Base-by-base conservation (phyloP, 2,329 filamentous ascomycete genomes). In the Elsinoe fawcettii region DNA sequence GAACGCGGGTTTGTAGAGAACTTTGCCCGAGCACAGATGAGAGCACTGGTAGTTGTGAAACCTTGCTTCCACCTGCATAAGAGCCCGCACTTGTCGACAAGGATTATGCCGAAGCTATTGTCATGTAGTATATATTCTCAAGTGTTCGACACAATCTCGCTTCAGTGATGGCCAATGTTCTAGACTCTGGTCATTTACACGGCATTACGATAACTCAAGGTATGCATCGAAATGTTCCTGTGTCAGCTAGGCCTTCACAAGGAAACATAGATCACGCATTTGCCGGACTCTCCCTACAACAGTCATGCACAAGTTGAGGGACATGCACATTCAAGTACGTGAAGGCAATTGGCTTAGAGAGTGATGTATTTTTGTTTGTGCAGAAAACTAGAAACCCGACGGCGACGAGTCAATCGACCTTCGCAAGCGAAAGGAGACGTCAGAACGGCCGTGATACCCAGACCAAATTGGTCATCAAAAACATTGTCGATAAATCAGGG, bases 361-460 rank as follows among this genome's bases (percentile, higher is more conserved):
- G 11, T 23, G 41, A 12, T 30, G 27, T 30, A 43, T 32, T 32
- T 18, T 44, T 8, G 20, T 41, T 44, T 16, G 25, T 37, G 34
- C 49, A 14, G 20, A n/a, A 41, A 41, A 51, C 43, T 51, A 49
- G 54, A 43, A 61, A 60, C 11, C 11, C 34, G 34, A 63, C 65
- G 73, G 74, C 74, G 41, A 77, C 76, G 75, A 77, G 76, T 78
- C 75, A 73, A 77, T 65, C 62, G 58, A 66, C 62, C 74, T 72
- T 70, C 62, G 56, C 41, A 60, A 54, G 34, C 60, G 62, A 61
- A 49, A 69, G 74, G 74, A 77, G 75, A 78, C 75, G 67, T 77
- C 75, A 78, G 76, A 77, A 75, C 73, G 74, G 71, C 73, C 66
- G 51, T 49, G 60, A 58, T 47, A 61, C 20, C 41, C 62, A 39